These are phyloP conservation scores for Ascocoryne sarcoides DNA, from an alignment of 2,329 filamentous ascomycete genomes.

Conservation along the genomic window DNA sequence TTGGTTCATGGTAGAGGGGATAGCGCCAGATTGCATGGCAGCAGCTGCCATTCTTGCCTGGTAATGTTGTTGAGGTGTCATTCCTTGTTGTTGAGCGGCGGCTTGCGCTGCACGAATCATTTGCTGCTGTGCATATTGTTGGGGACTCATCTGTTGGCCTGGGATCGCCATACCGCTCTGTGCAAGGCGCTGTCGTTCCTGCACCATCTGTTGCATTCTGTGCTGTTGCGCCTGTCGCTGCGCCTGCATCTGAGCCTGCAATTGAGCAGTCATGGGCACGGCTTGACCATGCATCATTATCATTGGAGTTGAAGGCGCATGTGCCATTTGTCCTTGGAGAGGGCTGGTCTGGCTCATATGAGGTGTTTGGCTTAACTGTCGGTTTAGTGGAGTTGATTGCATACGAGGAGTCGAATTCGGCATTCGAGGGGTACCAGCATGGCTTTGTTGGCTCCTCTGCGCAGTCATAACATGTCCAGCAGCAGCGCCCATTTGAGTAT, in stretches of 20 bases:
- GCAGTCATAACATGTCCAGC: conserved; percentile 56
- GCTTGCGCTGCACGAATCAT: conserved; percentile 20
- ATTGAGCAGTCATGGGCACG: conserved; percentile 28
- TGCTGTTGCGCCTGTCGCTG: conserved; percentile 22
- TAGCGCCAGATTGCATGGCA: conserved; percentile 6
- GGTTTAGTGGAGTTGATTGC: conserved; percentile 50
- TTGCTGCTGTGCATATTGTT: conserved; percentile 29
- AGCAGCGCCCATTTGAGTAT: conserved; percentile 46
- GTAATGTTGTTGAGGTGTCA: conserved; percentile 18
- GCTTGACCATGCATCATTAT: conserved; percentile 39
- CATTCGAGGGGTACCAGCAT: conserved; percentile 55
- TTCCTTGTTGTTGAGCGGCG: conserved; percentile 12
- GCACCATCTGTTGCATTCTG: conserved; percentile 24
- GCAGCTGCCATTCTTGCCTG: conserved; percentile 16
- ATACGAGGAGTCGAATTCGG: conserved; percentile 52
- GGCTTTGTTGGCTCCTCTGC: conserved; percentile 58
- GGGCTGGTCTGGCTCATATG: conserved; percentile 56
- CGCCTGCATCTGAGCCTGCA: conserved; percentile 19
- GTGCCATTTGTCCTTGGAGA: conserved; percentile 49
- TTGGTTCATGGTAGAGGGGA: conserved; percentile 22
- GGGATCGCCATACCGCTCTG: conserved; percentile 25
- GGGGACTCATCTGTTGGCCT: conserved; percentile 27
- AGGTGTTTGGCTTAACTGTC: conserved; percentile 47
- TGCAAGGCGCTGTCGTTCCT: conserved; percentile 20
- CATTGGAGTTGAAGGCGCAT: conserved; percentile 48